phyloP scores from a whole-genome alignment of 305 asterid genomes.

The Fraxinus sp. region DNA sequence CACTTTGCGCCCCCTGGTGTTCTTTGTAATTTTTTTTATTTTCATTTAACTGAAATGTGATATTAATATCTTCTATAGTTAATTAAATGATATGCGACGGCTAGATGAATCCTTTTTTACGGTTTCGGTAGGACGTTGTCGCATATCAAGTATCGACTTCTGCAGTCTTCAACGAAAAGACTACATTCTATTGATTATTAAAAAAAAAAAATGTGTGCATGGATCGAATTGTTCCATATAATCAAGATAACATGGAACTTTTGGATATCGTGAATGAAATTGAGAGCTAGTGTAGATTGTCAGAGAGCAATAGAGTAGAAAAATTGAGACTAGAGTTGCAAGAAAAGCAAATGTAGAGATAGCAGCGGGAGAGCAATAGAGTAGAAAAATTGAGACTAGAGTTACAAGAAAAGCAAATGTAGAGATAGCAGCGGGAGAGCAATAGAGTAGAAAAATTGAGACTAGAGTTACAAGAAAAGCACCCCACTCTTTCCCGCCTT shows the following conservation, averaged over 20 bases:
- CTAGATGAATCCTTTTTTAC: background rate
- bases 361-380: too few species aligned
- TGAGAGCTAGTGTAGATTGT: background rate
- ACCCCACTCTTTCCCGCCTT: too few species aligned
- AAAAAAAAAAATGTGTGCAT: too few species aligned
- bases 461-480: too few species aligned
- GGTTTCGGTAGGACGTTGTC: background rate
- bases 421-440: too few species aligned
- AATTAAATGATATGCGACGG: background rate
- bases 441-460: too few species aligned
- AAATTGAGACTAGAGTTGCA: background rate
- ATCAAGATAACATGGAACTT: background rate
- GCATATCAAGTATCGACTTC: background rate
- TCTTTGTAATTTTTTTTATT: background rate
- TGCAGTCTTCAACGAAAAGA: too few species aligned
- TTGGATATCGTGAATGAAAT: background rate
- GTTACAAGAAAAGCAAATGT: too few species aligned
- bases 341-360: background rate
- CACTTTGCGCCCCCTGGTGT: background rate
- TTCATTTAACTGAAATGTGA: background rate
- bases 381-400: too few species aligned
- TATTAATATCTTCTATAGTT: background rate
- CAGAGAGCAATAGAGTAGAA: background rate
- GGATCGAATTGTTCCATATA: background rate
- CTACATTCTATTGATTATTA: background rate